Percentiles rank a stretch among this genome's conserved stretches.
Evolutionary conservation across 2,329 filamentous ascomycete species (phyloP).

Genomic region (Dothiorella sarmentorum): DNA sequence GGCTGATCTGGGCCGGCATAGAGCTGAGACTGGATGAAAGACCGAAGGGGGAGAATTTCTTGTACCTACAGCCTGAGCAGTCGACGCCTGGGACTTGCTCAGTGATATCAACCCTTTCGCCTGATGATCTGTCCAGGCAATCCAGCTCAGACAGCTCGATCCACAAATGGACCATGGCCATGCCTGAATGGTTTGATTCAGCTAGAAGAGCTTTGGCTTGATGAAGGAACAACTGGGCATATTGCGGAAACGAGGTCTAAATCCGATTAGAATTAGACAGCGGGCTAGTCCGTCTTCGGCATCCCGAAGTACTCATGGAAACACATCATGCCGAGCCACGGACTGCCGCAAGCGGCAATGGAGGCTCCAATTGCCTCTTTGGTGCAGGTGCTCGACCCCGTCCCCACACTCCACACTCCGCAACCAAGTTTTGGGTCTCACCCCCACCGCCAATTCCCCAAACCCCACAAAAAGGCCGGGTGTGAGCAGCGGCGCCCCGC

Average conservation of each 20-base stretch:
- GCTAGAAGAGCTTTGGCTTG: neutral
- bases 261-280: too few relatives aligned
- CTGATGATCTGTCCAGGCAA: neutral
- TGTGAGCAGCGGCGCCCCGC: constrained; percentile 2
- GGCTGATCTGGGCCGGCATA: neutral
- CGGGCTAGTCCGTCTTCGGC: neutral
- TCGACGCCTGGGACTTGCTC: neutral
- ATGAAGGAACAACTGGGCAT: neutral
- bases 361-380: neutral
- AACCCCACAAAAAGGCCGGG: constrained; percentile 8
- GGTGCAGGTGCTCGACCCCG: neutral
- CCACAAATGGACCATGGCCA: neutral
- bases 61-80: neutral
- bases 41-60: neutral
- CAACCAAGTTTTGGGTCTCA: constrained; percentile 4
- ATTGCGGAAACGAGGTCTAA: too few relatives aligned
- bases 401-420: constrained; percentile 11
- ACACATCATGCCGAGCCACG: neutral
- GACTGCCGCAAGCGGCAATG: neutral
- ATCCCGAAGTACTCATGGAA: neutral
- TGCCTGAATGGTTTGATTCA: neutral
- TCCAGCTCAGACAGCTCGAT: neutral
- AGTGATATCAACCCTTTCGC: neutral
- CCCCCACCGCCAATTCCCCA: constrained; percentile 7
- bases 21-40: neutral